Conservation (phyloP, 2,329 filamentous ascomycete genomes). For the Scleromitrula shiraiana region DNA sequence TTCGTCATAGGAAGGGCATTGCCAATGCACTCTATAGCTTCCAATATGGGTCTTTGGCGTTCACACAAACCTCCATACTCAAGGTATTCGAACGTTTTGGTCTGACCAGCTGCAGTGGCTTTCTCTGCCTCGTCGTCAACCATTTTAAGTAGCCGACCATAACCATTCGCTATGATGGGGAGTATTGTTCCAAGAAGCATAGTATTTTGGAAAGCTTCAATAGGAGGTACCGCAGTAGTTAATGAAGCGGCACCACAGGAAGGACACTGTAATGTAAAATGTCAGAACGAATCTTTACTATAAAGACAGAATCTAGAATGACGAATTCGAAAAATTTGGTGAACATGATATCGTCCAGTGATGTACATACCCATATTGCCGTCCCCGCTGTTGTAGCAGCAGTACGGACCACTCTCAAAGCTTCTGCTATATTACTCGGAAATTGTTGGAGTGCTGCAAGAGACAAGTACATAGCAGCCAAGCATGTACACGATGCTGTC, state of each 20-base stretch:
- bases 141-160: slow-evolving; percentile 45
- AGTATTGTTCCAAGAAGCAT: slow-evolving; percentile 52
- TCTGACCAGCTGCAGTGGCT: slow-evolving; percentile 36
- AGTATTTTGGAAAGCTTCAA: slow-evolving; percentile 48
- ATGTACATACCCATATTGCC: slow-evolving; percentile 32
- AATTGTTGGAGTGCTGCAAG: slow-evolving; percentile 25
- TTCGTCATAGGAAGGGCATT: neutral
- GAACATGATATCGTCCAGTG: too few species aligned
- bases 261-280: slow-evolving; percentile 31
- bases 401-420: slow-evolving; percentile 22
- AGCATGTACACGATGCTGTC: slow-evolving; percentile 19
- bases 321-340: neutral
- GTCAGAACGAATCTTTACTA: neutral
- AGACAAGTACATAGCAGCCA: slow-evolving; percentile 27
- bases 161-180: slow-evolving; percentile 49
- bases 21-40: slow-evolving; percentile 5
- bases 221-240: slow-evolving; percentile 33
- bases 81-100: slow-evolving; percentile 23
- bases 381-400: slow-evolving; percentile 33
- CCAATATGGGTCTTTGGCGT: slow-evolving; percentile 1
- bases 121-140: slow-evolving; percentile 43
- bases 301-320: neutral
- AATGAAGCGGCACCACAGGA: slow-evolving; percentile 38
- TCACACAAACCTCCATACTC: slow-evolving; percentile 26
- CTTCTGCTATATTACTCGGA: slow-evolving; percentile 22